A percentile compares a stretch with the other conserved stretches of the same genome.
Evolutionary conservation across 176 grass and related monocot species (phyloP).

Genomic region (Bolboschoenus planiculmis): DNA sequence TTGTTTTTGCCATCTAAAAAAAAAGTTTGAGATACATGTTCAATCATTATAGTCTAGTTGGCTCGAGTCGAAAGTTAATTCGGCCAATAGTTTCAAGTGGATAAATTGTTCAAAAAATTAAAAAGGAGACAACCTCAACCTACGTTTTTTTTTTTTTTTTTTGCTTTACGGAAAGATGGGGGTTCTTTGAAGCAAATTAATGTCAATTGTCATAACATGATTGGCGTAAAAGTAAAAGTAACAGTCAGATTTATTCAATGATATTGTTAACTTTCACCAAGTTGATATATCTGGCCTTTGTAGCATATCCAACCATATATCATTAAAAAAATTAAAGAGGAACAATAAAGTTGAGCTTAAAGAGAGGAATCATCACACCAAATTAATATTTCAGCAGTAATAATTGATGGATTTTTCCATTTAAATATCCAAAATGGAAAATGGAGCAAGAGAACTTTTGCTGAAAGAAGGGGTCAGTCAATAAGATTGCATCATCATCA

Average conservation of each 20-base stretch:
- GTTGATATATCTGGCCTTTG: neutral
- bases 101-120: neutral
- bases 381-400: neutral
- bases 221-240: conserved; percentile 26
- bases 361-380: neutral
- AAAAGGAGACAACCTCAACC: no score
- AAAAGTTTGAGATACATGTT: no score
- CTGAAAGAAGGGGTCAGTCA: neutral
- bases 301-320: neutral
- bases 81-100: neutral
- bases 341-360: neutral
- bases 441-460: neutral
- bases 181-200: neutral
- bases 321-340: neutral
- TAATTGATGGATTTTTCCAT: neutral
- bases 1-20: no score
- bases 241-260: conserved; percentile 12
- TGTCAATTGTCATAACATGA: neutral
- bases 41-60: no score
- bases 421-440: neutral
- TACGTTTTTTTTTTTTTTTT: neutral
- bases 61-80: no score
- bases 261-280: neutral
- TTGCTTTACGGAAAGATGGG: neutral
- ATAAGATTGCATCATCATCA: conserved; percentile 4